phyloP scores from a whole-genome alignment of 208 protist species.

The Tritrichomonas musculus region DNA sequence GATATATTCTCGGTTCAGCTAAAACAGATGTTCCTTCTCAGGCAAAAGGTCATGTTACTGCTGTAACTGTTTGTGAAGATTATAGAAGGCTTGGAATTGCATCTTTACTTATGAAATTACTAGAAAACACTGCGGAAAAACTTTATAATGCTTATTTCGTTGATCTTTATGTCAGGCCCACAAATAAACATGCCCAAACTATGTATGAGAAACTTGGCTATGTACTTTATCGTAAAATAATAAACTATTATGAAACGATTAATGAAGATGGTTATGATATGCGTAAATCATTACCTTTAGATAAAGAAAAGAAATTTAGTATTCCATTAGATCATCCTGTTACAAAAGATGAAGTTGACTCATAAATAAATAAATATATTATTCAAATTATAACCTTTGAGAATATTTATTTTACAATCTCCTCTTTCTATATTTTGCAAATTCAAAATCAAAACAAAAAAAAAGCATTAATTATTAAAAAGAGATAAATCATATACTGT shows the following conservation, averaged over 20 bases:
- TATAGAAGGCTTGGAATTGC: slow-evolving; percentile 15
- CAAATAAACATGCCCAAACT: neutral
- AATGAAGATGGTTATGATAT: slow-evolving; percentile 35
- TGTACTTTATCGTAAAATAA: neutral
- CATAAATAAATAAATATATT: too few relatives aligned
- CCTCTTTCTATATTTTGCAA: too few relatives aligned
- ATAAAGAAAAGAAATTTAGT: slow-evolving; percentile 16
- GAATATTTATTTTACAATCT: too few relatives aligned
- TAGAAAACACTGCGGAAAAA: slow-evolving; percentile 12
- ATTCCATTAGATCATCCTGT: neutral
- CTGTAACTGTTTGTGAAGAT: slow-evolving; percentile 22
- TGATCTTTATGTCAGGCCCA: neutral
- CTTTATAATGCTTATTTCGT: slow-evolving; percentile 26
- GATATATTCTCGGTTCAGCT: slow-evolving; percentile 26
- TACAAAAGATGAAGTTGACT: slow-evolving; percentile 1
- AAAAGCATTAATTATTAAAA: too few relatives aligned
- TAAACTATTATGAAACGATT: slow-evolving; percentile 5
- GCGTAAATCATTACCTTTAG: neutral
- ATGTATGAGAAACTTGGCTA: slow-evolving; percentile 33
- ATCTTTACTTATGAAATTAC: neutral
- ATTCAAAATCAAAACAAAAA: too few relatives aligned
- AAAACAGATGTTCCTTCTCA: neutral
- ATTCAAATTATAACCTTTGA: too few relatives aligned
- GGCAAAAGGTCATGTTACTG: slow-evolving; percentile 11
- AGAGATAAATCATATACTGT: too few relatives aligned